Conservation (phyloP, 805 yeast genomes). For the Zygoascus flipseniorum region DNA sequence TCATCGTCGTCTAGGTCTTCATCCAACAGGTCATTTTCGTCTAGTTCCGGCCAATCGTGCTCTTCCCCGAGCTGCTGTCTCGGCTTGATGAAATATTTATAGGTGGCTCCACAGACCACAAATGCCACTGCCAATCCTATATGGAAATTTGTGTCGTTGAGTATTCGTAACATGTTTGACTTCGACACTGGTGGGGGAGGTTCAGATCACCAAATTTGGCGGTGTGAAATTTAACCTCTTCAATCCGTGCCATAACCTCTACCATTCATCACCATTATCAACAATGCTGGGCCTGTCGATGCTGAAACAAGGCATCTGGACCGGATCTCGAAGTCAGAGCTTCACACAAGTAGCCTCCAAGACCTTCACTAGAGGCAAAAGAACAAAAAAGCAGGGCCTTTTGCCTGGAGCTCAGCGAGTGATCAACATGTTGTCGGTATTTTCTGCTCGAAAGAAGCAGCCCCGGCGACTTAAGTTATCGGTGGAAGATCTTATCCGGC, state of each 20-base stretch:
- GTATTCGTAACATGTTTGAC: background rate
- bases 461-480: constrained; percentile 72
- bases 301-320: background rate
- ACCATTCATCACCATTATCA: background rate
- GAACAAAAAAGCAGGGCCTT: constrained; percentile 35
- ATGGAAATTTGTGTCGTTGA: constrained; percentile 4
- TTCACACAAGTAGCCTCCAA: background rate
- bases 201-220: background rate
- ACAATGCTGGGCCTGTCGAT: background rate
- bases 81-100: background rate
- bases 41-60: constrained; percentile 1
- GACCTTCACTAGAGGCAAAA: constrained; percentile 39
- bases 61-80: background rate
- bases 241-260: too few relatives aligned
- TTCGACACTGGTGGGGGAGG: too few relatives aligned
- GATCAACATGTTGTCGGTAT: constrained; percentile 60
- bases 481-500: constrained; percentile 78
- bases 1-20: constrained; percentile 6
- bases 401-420: constrained; percentile 42
- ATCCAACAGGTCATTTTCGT: background rate
- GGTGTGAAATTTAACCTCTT: background rate
- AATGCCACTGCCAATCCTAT: constrained; percentile 2
- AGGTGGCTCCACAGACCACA: constrained; percentile 3
- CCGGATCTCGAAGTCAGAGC: background rate
- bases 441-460: constrained; percentile 80